Base-by-base conservation (phyloP, 169 alveolate species). In the Fabrea salina region DNA sequence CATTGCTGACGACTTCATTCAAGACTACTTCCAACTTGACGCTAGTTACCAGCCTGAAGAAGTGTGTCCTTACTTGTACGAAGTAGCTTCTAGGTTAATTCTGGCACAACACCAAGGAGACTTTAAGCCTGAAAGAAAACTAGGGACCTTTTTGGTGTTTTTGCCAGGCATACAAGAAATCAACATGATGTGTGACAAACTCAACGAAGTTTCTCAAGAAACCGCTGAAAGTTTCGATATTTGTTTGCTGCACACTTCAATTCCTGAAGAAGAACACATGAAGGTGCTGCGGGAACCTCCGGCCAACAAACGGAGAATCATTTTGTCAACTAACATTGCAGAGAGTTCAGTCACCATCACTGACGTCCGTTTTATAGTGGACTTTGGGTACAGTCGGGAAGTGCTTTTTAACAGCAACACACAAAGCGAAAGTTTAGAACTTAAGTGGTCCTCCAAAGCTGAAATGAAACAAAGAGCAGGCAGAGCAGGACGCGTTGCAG, bases 261-360 rank as follows among this genome's bases (percentile, higher is more conserved):
- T 87, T n/a, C 70, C 87, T 30, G 82, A 82, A 72, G 70, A 51
- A 35, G 79, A 74, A 53, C 54, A 79, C 49, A 53, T 71, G 22
- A 77, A 75, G 79, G 87, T 80, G n/a, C 82, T 82, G 40, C 70
- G 49, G 51, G 37, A 7, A 8, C 72, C 75, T 32, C 53, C 35
- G 49, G 76, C 25, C 22, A 75, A 49, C 33, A 87, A 88, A 70
- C 70, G 94, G 39, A 91, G 92, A 78, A 86, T 93, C 25, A 93
- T 93, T 11, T 56, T 93, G 11, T 90, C 95, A 5, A 93, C 96
- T 0, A 93, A 91, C 78, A 91, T 93, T n/a, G 97, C 96, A 27
- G 97, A 93, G 76, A 89, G 95, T 75, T 91, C 96, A 13, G 86
- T 93, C 13, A 93, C 97, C 5, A 88, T 93, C 13, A 89, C 96